Conservation (phyloP, 2,329 filamentous ascomycete species). For the Exutisphaerella laricina region DNA sequence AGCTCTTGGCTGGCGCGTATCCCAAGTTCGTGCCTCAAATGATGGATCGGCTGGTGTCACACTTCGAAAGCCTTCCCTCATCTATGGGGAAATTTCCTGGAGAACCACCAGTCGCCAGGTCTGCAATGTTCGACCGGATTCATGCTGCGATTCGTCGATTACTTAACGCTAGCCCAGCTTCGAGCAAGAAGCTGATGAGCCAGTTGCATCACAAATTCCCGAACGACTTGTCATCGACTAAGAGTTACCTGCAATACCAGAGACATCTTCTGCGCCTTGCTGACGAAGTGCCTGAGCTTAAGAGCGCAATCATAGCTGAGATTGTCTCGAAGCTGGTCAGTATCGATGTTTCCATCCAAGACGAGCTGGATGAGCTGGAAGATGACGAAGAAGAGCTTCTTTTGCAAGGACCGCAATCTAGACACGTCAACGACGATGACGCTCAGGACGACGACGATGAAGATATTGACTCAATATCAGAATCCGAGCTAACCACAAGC, state of each 20-base stretch:
- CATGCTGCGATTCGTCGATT: conserved; percentile 73
- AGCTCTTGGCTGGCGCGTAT: conserved; percentile 71
- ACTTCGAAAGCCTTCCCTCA: conserved; percentile 61
- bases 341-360: conserved; percentile 91
- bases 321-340: conserved; percentile 84
- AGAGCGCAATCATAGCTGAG: conserved; percentile 72
- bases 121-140: conserved; percentile 64
- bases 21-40: conserved; percentile 69
- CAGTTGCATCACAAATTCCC: conserved; percentile 31
- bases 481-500: conserved; percentile 53
- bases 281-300: conserved; percentile 70
- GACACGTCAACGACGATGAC: conserved; percentile 49
- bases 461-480: conserved; percentile 65
- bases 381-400: conserved; percentile 77
- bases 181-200: conserved; percentile 62
- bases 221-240: conserved; percentile 59
- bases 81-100: conserved; percentile 50
- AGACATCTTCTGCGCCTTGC: conserved; percentile 74
- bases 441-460: conserved; percentile 52
- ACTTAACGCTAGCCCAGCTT: conserved; percentile 74
- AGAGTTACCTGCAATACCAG: conserved; percentile 80
- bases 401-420: conserved; percentile 46
- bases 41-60: conserved; percentile 72
- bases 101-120: conserved; percentile 54
- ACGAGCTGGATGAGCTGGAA: conserved; percentile 86